Base-by-base conservation (phyloP, 2,329 filamentous ascomycete species). In the Calonectria montana region DNA sequence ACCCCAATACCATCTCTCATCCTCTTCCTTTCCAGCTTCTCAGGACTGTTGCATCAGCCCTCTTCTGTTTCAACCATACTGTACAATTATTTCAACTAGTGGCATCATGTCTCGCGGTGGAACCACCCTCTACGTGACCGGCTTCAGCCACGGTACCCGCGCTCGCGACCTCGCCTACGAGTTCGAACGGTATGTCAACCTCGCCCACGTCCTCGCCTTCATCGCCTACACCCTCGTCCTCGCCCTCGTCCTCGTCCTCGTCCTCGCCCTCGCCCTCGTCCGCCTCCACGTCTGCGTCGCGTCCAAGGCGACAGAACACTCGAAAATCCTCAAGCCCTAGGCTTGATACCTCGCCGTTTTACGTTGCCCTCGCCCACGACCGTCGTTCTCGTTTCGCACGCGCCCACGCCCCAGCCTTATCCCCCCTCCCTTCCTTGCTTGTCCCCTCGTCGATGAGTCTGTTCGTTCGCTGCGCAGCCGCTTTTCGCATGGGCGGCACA, bases 131-230 rank as follows among this genome's bases (percentile, higher is more conserved):
- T 98, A 98, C 89, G 96, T 98, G 86, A 98, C 96, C 83, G 97
- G 97, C 91, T 99, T 99, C 87, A 97, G 96, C 91, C 95, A 98
- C 87, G 95, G 96, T 86, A 98, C 96, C 86, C 95, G 97, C 89
- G 95, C 97, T 86, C 95, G 97, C 92, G 96, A 99, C 90, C 94
- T 98, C 86, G 95, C 96, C 89, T 98, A 97, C 94, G 96, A 98
- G 91, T 98, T 98, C 94, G 96, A 98, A 96, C 95, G 96, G 95
- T 98, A 98, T 92, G 96, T 97, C 90, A 89, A 86, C 88, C 86
- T 87, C 83, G 83, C 76, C 78, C 80, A 79, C 82, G 82, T 78
- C 80, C 80, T 80, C 82, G 80, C 74, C 80, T 80, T 80, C 79
- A 79, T 79, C 80, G 81, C 73, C 80, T 80, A 76, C 81, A 80